Percentiles rank a stretch among this genome's conserved stretches.
phyloP scores from a whole-genome alignment of 441 rosid genomes.

The Aquilaria agallochum region DNA sequence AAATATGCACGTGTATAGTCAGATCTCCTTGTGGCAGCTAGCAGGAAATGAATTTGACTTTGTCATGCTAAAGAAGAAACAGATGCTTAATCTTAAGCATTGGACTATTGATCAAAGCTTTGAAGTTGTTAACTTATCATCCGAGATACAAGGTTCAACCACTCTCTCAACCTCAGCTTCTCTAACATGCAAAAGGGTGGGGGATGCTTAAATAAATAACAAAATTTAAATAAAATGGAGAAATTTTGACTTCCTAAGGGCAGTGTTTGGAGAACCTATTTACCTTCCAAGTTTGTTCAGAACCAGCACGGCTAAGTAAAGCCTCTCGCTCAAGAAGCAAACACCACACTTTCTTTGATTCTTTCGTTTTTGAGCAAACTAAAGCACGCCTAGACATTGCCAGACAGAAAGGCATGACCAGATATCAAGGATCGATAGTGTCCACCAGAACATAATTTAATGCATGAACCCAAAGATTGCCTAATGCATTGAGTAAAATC shows the following conservation, averaged over 20 bases:
- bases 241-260: neutral
- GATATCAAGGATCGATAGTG: neutral
- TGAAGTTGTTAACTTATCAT: no score
- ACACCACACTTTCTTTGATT: constrained; percentile 48
- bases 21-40: no score
- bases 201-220: constrained; percentile 3
- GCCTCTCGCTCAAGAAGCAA: constrained; percentile 57
- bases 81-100: no score
- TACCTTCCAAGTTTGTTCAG: constrained; percentile 62
- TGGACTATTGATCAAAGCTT: no score
- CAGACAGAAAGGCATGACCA: neutral
- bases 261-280: constrained; percentile 5
- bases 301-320: constrained; percentile 31
- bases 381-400: constrained; percentile 37
- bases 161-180: no score
- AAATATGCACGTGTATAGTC: constrained; percentile 4
- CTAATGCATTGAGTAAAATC: neutral
- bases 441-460: neutral
- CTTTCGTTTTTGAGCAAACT: constrained; percentile 64
- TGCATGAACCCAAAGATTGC: neutral
- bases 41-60: no score
- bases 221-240: neutral
- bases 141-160: no score
- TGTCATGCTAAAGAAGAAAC: no score
- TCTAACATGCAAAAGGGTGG: no score